Conservation (phyloP, 371 early-diverging fungal species). For the Sporodiniella umbellata region DNA sequence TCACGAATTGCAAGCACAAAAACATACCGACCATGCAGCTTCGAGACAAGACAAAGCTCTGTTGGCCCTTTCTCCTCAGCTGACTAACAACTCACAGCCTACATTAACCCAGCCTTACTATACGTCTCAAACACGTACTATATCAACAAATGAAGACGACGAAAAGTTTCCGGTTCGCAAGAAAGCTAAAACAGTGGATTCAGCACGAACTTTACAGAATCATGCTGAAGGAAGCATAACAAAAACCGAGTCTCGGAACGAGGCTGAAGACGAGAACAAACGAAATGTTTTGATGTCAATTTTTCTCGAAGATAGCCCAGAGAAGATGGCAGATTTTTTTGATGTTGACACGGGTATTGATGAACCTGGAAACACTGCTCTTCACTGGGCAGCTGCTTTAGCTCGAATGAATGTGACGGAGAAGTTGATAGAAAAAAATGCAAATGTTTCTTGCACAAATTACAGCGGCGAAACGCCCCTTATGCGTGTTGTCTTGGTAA, state of each 20-base stretch:
- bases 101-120: neutral
- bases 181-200: slow-evolving; percentile 6
- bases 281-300: slow-evolving; percentile 71
- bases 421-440: slow-evolving; percentile 65
- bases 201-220: neutral
- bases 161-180: slow-evolving; percentile 9
- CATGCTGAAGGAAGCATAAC: neutral
- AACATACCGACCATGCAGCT: neutral
- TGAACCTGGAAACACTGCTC: slow-evolving; percentile 78
- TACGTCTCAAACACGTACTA: neutral
- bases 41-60: neutral
- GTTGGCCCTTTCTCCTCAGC: too few relatives aligned
- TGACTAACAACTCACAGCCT: neutral
- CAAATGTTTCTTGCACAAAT: slow-evolving; percentile 61
- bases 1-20: neutral
- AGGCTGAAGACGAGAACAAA: slow-evolving; percentile 46
- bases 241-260: neutral
- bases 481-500: slow-evolving; percentile 80
- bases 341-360: slow-evolving; percentile 74
- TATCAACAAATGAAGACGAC: neutral
- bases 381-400: slow-evolving; percentile 86
- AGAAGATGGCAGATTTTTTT: slow-evolving; percentile 56
- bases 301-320: slow-evolving; percentile 65
- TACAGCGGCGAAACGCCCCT: slow-evolving; percentile 80
- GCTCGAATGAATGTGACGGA: slow-evolving; percentile 68